Conservation (phyloP, 805 yeast species). For the Schwanniomyces pseudopolymorphus region DNA sequence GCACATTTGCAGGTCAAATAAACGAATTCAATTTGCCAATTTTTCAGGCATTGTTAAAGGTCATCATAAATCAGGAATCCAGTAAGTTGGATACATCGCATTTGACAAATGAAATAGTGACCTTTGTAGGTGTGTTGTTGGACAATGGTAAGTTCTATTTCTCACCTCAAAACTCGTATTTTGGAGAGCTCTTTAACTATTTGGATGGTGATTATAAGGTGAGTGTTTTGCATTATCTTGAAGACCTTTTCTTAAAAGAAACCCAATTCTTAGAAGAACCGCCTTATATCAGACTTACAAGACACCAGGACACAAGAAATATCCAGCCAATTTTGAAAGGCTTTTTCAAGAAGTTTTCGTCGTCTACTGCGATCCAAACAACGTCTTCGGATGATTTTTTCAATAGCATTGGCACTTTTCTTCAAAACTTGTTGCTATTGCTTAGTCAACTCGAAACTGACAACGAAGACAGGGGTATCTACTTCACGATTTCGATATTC, state of each 20-base stretch:
- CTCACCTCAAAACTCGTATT: conserved; percentile 29
- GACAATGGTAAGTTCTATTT: conserved; percentile 26
- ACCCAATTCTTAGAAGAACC: conserved; percentile 10
- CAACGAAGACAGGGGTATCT: conserved; percentile 6
- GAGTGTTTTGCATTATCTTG: conserved; percentile 25
- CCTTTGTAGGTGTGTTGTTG: conserved; percentile 14
- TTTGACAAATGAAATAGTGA: conserved; percentile 9
- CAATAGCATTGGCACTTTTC: conserved; percentile 18
- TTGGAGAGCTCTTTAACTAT: conserved; percentile 39
- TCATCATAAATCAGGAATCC: conserved; percentile 16
- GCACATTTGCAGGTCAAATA: conserved; percentile 9
- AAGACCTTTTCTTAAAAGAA: conserved; percentile 23
- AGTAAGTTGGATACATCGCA: conserved; percentile 8
- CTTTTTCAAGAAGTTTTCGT: conserved; percentile 48
- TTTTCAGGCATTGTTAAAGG: conserved; percentile 27
- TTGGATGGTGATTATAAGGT: conserved; percentile 29
- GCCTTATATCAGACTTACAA: conserved; percentile 2
- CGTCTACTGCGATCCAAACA: conserved; percentile 24
- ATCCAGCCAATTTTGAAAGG: conserved; percentile 41
- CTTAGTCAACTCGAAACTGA: conserved; percentile 10
- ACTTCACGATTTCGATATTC: conserved; percentile 44
- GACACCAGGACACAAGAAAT: conserved; percentile 12
- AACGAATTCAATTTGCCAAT: conserved; percentile 39
- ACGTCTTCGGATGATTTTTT: conserved; percentile 21
- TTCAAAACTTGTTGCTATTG: conserved; percentile 19